Evolutionary conservation across 106 monocot genomes (phyloP).

Genomic region (Posidonia australis): DNA sequence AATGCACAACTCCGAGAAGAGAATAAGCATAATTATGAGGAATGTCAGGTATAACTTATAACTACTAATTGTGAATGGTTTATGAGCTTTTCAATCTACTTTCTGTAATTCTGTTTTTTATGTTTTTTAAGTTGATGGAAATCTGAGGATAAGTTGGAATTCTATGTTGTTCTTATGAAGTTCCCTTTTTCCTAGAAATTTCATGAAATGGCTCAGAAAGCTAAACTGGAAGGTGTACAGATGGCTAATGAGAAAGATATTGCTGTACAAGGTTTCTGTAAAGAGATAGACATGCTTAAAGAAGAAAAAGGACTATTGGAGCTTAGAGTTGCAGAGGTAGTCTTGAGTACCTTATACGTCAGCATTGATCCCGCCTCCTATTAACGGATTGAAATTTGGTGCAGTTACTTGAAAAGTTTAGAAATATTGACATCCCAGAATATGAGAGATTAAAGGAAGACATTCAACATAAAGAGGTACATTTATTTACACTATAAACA

Average conservation of each 20-base stretch:
- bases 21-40: slow-evolving; percentile 93
- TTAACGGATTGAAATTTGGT: slow-evolving; percentile 11
- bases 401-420: slow-evolving; percentile 64
- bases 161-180: neutral
- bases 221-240: slow-evolving; percentile 55
- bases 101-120: no score
- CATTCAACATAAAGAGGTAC: slow-evolving; percentile 51
- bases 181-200: slow-evolving; percentile 42
- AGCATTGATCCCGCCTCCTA: neutral
- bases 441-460: slow-evolving; percentile 61
- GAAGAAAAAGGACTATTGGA: slow-evolving; percentile 45
- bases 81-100: neutral
- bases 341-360: neutral
- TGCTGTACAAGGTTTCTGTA: slow-evolving; percentile 37
- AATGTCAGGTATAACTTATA: slow-evolving; percentile 53
- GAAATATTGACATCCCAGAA: slow-evolving; percentile 35
- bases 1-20: slow-evolving; percentile 90
- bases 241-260: slow-evolving; percentile 37
- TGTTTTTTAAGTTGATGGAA: no score
- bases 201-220: slow-evolving; percentile 50
- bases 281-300: slow-evolving; percentile 39
- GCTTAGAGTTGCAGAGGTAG: slow-evolving; percentile 58
- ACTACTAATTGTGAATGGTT: neutral
- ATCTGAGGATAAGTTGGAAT: neutral
- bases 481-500: neutral